Percentiles rank a stretch among this genome's conserved stretches.
Evolutionary conservation across 2,329 filamentous ascomycete genomes (phyloP).

Genomic region (Penicillium sp.): DNA sequence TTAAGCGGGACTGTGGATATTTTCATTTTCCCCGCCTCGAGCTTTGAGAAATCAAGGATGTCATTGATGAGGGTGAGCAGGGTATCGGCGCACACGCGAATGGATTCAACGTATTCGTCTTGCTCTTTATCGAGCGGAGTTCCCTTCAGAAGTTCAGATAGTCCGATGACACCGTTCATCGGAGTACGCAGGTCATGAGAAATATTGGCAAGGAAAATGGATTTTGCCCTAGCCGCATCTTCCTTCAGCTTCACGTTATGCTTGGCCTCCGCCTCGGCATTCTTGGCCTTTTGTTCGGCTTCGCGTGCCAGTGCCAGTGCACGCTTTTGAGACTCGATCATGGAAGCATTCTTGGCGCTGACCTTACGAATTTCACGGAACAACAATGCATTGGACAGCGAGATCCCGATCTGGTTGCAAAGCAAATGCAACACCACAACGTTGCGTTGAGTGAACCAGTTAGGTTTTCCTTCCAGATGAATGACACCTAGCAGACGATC

Average conservation of each 20-base stretch:
- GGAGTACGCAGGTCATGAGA: conserved; percentile 85
- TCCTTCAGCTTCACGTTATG: conserved; percentile 64
- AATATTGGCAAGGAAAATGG: conserved; percentile 94
- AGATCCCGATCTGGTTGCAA: conserved; percentile 63
- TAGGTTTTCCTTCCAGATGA: conserved; percentile 60
- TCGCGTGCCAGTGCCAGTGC: conserved; percentile 59
- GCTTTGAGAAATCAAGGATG: conserved; percentile 83
- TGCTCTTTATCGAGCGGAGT: conserved; percentile 57
- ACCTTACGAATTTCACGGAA: conserved; percentile 61
- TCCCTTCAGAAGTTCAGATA: conserved; percentile 59
- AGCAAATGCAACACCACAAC: conserved; percentile 52
- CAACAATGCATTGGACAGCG: conserved; percentile 60
- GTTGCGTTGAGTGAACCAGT: conserved; percentile 61
- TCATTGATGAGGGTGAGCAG: conserved; percentile 86
- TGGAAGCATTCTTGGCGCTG: conserved; percentile 60
- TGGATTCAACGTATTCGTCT: conserved; percentile 60
- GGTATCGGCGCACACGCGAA: conserved; percentile 66
- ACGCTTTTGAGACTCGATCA: conserved; percentile 63
- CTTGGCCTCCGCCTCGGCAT: conserved; percentile 61
- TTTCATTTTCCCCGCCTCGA: conserved; percentile 82
- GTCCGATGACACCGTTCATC: conserved; percentile 86
- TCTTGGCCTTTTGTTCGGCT: conserved; percentile 62
- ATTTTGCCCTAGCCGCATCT: conserved; percentile 71
- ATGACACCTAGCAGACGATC: conserved; percentile 58
- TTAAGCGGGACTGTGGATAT: conserved; percentile 80